Base-by-base conservation (phyloP, 2,329 filamentous ascomycete species). In the Drechslerella dactyloides region DNA sequence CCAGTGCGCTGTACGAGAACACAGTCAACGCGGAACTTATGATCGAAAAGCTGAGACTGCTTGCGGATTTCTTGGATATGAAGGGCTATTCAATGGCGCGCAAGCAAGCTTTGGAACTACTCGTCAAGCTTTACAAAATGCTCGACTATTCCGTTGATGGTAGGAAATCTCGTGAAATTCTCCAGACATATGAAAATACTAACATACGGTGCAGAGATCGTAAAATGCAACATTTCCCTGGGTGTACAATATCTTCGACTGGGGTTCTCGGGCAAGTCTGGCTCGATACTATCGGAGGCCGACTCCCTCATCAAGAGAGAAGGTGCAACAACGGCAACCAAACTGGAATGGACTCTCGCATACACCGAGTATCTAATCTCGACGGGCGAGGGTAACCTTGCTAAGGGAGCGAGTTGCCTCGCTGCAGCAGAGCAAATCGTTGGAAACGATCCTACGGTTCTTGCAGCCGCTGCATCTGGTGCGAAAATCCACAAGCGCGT, bases 321-420 rank as follows among this genome's bases (percentile, higher is more conserved):
- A 44, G 78, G 78, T 1, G 74, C 82, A 1, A 81, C 82, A 1
- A 79, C 80, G 8, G 79, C 84, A 55, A 81, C 83, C 13, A 80
- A 78, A 27, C 75, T 89, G 13, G 81, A 82, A 35, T 89, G 89
- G 78, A 85, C 92, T 74, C 80, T 96, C 5, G 86, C 87, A 0
- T 87, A 88, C 72, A 87, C 90, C 0, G 90, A 96, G 78, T 91
- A 92, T 78, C 82, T 88, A 27, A 81, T 93, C 17, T 85, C 85
- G 1, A 84, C 88, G 11, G 66, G 66, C 2, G 66, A 70, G 21
- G 89, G 89, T 8, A 86, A 87, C 55, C 80, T 85, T 15, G 83
- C 87, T 8, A 87, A 89, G 79, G 89, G 85, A 78, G 82, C 77
- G 76, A 79, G 80, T 27, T 70, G 48, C 17, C 46, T 70, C 8